Conservation (phyloP, 2,329 filamentous ascomycete species). For the Trichoderma semiorbis region DNA sequence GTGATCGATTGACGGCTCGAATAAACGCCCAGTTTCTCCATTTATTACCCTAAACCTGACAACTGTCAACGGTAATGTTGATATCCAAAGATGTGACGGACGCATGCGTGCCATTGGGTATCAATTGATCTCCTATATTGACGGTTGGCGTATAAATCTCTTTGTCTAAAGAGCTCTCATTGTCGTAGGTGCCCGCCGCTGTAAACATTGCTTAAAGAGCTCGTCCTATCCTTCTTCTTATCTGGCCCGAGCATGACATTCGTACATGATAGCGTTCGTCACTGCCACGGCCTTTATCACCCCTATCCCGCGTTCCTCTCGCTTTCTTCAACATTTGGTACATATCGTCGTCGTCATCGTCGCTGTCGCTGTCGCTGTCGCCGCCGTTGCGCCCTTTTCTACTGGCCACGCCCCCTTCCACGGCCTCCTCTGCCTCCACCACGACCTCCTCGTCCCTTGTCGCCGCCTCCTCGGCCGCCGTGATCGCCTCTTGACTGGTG, state of each 20-base stretch:
- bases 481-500: conserved; percentile 58
- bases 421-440: conserved; percentile 37
- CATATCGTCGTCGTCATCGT: neutral
- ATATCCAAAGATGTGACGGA: neutral
- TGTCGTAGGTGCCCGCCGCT: neutral
- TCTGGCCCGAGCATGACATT: neutral
- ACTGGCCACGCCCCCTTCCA: conserved; percentile 34
- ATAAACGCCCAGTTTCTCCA: neutral
- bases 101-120: neutral
- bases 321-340: neutral
- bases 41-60: neutral
- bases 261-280: neutral
- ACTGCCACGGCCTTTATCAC: neutral
- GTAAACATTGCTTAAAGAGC: neutral
- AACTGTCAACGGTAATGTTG: neutral
- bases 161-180: neutral
- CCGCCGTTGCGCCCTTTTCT: neutral
- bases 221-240: neutral
- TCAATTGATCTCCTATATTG: neutral
- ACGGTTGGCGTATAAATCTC: neutral
- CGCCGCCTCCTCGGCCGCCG: conserved; percentile 50
- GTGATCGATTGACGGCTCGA: neutral
- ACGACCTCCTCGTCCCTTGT: conserved; percentile 39
- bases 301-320: neutral
- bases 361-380: neutral